phyloP scores from a whole-genome alignment of 768 basidiomycete genomes.

The Holtermanniella nyarrowii region DNA sequence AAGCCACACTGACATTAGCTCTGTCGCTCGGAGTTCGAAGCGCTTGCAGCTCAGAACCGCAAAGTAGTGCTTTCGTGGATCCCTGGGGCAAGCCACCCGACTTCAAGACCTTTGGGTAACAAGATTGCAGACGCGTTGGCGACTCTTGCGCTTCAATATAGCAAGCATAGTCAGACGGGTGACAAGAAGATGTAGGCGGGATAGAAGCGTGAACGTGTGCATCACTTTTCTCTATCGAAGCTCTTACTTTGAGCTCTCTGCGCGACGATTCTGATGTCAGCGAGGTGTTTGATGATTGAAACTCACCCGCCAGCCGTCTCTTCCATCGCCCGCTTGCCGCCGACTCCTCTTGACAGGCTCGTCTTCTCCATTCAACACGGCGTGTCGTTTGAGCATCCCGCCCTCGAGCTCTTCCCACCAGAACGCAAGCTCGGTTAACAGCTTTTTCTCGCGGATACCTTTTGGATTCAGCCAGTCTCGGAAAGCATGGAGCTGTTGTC shows the following conservation, averaged over 20 bases:
- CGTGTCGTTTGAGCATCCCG: conserved; percentile 23
- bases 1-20: neutral
- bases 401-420: conserved; percentile 30
- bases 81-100: neutral
- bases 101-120: too few species aligned
- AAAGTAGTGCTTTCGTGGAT: neutral
- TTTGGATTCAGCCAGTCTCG: conserved; percentile 84
- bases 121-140: neutral
- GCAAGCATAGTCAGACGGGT: neutral
- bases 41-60: neutral
- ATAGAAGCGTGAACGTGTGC: neutral
- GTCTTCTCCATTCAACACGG: neutral
- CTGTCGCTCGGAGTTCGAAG: neutral
- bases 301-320: neutral
- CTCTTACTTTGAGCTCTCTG: neutral
- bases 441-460: conserved; percentile 70
- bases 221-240: neutral
- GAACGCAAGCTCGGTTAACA: conserved; percentile 59
- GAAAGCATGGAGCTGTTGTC: conserved; percentile 65
- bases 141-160: neutral
- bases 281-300: neutral
- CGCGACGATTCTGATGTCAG: neutral
- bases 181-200: neutral
- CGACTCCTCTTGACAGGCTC: neutral
- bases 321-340: neutral